Percentiles rank a stretch among this genome's conserved stretches.
Evolutionary conservation across 2,329 filamentous ascomycete genomes (phyloP).

Genomic region (Arthroderma sp.): DNA sequence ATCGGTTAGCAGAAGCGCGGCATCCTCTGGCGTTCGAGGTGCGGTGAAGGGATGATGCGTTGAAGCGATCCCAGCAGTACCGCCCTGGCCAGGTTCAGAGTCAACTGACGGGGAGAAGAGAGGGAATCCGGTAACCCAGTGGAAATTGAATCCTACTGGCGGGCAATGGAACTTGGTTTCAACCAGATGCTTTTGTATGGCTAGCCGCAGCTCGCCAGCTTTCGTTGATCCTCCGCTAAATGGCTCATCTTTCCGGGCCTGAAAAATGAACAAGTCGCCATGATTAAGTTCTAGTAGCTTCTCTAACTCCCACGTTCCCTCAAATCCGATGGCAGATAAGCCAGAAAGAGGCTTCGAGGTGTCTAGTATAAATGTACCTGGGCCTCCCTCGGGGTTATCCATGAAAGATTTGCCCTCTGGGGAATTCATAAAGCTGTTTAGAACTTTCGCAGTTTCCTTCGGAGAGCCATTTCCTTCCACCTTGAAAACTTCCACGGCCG

Average conservation of each 20-base stretch:
- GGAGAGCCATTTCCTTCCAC: conserved; percentile 42
- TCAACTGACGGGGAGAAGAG: conserved; percentile 67
- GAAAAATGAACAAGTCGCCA: conserved; percentile 70
- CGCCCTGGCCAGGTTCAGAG: conserved; percentile 66
- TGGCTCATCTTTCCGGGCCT: conserved; percentile 57
- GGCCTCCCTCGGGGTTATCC: conserved; percentile 62
- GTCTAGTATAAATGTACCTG: conserved; percentile 67
- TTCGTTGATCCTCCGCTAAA: conserved; percentile 60
- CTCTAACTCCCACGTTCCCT: conserved; percentile 50
- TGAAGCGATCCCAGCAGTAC: conserved; percentile 63
- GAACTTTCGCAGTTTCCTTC: conserved; percentile 47
- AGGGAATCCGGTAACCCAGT: conserved; percentile 85
- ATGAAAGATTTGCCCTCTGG: conserved; percentile 47
- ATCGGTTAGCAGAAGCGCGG: conserved; percentile 59
- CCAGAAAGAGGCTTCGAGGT: conserved; percentile 61
- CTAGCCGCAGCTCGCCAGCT: conserved; percentile 59
- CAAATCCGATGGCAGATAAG: conserved; percentile 64
- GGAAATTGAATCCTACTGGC: conserved; percentile 49
- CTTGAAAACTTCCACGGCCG: conserved; percentile 63
- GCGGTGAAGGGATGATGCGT: conserved; percentile 97
- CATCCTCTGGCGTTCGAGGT: conserved; percentile 58
- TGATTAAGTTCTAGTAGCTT: conserved; percentile 45
- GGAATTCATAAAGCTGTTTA: conserved; percentile 59
- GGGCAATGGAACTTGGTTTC: conserved; percentile 45
- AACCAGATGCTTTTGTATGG: conserved; percentile 58